Evolutionary conservation across 371 early-diverging fungal species (phyloP).

Genomic region (Mucor indicus): DNA sequence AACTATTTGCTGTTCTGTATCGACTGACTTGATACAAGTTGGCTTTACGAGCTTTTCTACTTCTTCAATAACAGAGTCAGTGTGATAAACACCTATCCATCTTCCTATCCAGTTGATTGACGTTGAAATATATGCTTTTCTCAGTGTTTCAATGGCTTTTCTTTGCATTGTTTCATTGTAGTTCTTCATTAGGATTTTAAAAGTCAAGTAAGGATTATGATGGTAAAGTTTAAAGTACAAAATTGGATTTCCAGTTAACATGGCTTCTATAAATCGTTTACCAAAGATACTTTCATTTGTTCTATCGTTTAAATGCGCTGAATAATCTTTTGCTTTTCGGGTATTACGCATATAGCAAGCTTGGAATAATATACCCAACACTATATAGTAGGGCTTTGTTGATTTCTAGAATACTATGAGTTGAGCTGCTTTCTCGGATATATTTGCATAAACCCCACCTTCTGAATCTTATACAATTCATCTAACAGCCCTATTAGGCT

Average conservation of each 20-base stretch:
- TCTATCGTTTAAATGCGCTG: background rate
- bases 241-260: conserved; percentile 6
- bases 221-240: conserved; percentile 12
- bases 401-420: background rate
- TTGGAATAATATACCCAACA: conserved; percentile 7
- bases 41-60: conserved; percentile 6
- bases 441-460: conserved; percentile 1
- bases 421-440: background rate
- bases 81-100: conserved; percentile 14
- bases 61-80: background rate
- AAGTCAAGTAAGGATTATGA: conserved; percentile 10
- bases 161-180: conserved; percentile 8
- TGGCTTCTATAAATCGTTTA: conserved; percentile 2
- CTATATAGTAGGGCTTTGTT: conserved; percentile 1
- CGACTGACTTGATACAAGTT: conserved; percentile 14
- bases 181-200: conserved; percentile 3
- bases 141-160: conserved; percentile 4
- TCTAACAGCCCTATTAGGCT: conserved; percentile 9
- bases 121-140: conserved; percentile 16
- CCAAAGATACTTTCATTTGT: conserved; percentile 15
- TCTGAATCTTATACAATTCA: conserved; percentile 5
- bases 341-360: conserved; percentile 3
- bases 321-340: background rate
- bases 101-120: conserved; percentile 9
- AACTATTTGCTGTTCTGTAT: conserved; percentile 7